Evolutionary conservation across 208 protist species (phyloP).

Genomic region (Trypanosoma caninum): DNA sequence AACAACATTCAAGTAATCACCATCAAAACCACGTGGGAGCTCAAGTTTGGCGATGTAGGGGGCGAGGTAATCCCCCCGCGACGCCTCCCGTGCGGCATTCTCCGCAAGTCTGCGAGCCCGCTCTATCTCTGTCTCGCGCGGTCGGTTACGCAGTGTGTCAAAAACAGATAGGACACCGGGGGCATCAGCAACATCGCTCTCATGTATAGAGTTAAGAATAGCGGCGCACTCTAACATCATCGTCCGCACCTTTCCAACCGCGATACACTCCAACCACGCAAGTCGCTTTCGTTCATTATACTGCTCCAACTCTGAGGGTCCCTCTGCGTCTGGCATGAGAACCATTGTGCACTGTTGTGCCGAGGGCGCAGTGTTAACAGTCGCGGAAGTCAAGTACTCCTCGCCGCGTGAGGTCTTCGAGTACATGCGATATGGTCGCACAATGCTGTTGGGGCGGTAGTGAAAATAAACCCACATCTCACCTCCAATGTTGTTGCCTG

Average conservation of each 20-base stretch:
- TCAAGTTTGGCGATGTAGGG: conserved; percentile 88
- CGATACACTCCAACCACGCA: conserved; percentile 49
- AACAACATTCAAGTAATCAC: conserved; percentile 67
- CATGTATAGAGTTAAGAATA: conserved; percentile 45
- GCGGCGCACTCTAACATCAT: conserved; percentile 55
- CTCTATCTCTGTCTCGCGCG: conserved; percentile 80
- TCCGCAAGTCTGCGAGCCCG: conserved; percentile 66
- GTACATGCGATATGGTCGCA: conserved; percentile 81
- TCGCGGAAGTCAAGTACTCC: conserved; percentile 65
- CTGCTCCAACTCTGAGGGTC: conserved; percentile 72
- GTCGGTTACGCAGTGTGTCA: conserved; percentile 89
- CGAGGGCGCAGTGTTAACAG: conserved; percentile 19
- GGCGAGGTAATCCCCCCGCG: conserved; percentile 84
- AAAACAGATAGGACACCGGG: conserved; percentile 50
- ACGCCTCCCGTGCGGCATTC: conserved; percentile 58
- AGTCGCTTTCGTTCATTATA: conserved; percentile 86
- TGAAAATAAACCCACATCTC: conserved; percentile 90
- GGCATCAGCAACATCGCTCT: neutral
- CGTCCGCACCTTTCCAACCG: conserved; percentile 51
- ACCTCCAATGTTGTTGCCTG: conserved; percentile 23
- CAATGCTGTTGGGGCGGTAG: conserved; percentile 64
- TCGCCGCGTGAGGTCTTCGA: conserved; percentile 65
- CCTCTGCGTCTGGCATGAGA: conserved; percentile 54
- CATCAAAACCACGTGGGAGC: conserved; percentile 57
- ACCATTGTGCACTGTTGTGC: conserved; percentile 57